These are phyloP conservation scores for Elaeis guineensis DNA, from an alignment of 176 grass and related monocot genomes.

Conservation along the genomic window DNA sequence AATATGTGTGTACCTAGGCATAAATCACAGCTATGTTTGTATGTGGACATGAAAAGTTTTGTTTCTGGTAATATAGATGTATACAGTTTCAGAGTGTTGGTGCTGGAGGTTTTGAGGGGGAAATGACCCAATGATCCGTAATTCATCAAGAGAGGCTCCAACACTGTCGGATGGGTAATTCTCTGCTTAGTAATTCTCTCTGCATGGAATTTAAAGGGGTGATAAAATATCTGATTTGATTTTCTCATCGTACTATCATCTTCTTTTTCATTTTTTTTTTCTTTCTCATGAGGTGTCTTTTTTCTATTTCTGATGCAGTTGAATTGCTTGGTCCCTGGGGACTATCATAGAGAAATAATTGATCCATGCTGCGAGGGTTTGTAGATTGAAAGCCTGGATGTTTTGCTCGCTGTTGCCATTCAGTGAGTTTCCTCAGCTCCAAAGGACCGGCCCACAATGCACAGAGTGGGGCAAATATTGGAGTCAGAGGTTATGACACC, in stretches of 20 bases:
- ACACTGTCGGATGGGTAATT: constrained; percentile 98
- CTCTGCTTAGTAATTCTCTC: not conserved
- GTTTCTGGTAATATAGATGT: too few relatives aligned
- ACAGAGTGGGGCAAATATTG: constrained; percentile 86
- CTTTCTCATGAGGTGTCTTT: too few relatives aligned
- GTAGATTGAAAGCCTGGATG: constrained; percentile 79
- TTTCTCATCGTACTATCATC: too few relatives aligned
- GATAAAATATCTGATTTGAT: too few relatives aligned
- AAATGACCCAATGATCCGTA: constrained; percentile 89
- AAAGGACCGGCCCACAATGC: constrained; percentile 91
- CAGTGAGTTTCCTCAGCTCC: constrained; percentile 72
- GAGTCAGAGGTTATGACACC: constrained; percentile 99
- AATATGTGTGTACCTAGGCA: too few relatives aligned
- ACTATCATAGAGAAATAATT: constrained; percentile 73
- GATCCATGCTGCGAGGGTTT: constrained; percentile 74
- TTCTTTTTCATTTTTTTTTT: too few relatives aligned
- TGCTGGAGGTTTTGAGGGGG: constrained; percentile 83
- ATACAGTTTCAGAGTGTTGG: constrained; percentile 94
- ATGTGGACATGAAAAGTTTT: too few relatives aligned
- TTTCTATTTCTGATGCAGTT: constrained; percentile 28
- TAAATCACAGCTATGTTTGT: too few relatives aligned
- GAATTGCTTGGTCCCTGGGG: constrained; percentile 68
- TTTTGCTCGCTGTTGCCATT: constrained; percentile 80
- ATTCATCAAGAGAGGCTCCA: constrained; percentile 93
- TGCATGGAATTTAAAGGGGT: too few relatives aligned